phyloP scores from a whole-genome alignment of 805 yeast genomes.

The Isabelozyma pseudorhagii region DNA sequence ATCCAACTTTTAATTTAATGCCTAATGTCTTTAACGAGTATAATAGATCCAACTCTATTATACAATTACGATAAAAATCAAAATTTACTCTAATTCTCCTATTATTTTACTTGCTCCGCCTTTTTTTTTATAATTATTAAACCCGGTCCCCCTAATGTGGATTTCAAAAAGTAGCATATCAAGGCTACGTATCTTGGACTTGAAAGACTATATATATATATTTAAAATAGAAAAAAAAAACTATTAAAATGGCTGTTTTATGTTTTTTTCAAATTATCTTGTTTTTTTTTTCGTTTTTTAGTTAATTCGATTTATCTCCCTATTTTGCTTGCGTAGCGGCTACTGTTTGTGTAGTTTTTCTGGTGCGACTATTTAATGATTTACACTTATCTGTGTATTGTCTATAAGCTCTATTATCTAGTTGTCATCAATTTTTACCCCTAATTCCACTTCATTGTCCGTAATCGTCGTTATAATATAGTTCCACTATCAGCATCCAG shows the following conservation, averaged over 20 bases:
- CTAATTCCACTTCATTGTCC: background rate
- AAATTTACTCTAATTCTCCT: slow-evolving; percentile 8
- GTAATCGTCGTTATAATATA: background rate
- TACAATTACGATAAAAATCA: slow-evolving; percentile 11
- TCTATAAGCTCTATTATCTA: no score
- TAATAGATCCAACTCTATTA: slow-evolving; percentile 31
- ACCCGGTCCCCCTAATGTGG: background rate
- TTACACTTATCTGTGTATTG: background rate
- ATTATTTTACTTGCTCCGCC: slow-evolving; percentile 12
- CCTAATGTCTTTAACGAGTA: background rate
- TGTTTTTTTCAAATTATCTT: background rate
- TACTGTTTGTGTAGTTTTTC: background rate
- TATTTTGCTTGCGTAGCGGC: background rate
- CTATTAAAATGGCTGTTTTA: background rate
- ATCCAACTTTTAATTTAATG: slow-evolving; percentile 17
- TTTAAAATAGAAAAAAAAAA: background rate
- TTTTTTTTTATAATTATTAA: background rate
- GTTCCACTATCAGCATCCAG: no score
- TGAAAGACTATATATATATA: background rate
- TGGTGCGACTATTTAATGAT: background rate
- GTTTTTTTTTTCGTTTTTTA: background rate
- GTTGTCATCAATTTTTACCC: background rate
- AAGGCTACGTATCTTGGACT: background rate
- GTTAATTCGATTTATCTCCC: background rate
- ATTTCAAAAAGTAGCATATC: background rate